Percentiles rank a stretch among this genome's conserved stretches.
Conservation (phyloP, 148 eudicot genomes). For the Fagopyrum esculentum region DNA sequence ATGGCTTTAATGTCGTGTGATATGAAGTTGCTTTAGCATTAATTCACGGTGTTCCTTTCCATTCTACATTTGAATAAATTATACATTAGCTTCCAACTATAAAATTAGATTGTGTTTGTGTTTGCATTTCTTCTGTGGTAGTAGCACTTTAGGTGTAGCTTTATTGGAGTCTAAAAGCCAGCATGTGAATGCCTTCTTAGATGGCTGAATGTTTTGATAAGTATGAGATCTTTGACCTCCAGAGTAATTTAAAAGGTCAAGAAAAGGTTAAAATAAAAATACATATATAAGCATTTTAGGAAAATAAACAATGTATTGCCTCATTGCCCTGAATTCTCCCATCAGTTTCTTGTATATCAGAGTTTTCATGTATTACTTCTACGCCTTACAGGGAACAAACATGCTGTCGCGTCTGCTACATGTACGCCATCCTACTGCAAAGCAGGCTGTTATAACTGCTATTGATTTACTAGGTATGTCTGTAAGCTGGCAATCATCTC, state of each 20-base stretch:
- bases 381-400: conserved; percentile 72
- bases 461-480: conserved; percentile 88
- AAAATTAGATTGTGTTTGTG: neutral
- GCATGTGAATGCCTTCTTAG: neutral
- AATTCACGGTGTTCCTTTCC: neutral
- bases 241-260: neutral
- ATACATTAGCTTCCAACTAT: neutral
- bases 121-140: neutral
- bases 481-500: neutral
- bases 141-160: neutral
- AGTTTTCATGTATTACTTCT: neutral
- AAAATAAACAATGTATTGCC: neutral
- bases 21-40: no score
- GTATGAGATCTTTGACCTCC: neutral
- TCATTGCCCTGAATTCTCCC: neutral
- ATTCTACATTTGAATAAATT: neutral
- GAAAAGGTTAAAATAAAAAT: neutral
- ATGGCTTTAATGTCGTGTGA: no score
- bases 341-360: neutral
- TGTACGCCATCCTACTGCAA: conserved; percentile 91
- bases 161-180: neutral
- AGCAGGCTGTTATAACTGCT: conserved; percentile 96
- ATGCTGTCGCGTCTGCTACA: conserved; percentile 92
- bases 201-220: neutral
- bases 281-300: neutral